These are phyloP conservation scores for Trichoderma virens DNA, from an alignment of 495 filamentous ascomycete genomes.

Conservation along the genomic window DNA sequence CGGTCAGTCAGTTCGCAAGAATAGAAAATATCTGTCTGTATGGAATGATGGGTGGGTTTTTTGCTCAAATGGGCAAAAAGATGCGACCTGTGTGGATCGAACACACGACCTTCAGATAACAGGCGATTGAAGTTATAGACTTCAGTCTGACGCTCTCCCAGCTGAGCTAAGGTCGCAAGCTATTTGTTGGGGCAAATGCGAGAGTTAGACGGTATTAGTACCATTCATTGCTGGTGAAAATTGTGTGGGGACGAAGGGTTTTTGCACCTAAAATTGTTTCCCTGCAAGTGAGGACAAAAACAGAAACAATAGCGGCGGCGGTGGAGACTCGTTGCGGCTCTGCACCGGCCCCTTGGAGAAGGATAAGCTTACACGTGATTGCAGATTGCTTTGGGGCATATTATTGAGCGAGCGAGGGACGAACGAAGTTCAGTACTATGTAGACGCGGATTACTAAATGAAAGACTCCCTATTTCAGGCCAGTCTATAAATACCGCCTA, in stretches of 20 bases:
- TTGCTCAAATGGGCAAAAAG: not conserved
- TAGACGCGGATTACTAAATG: no score
- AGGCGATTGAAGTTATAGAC: conserved; percentile 2
- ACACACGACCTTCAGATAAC: conserved; percentile 9
- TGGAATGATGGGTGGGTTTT: not conserved
- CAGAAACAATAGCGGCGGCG: no score
- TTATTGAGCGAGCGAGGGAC: not conserved
- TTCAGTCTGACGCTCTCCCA: conserved; percentile 9
- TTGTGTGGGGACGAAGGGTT: not conserved
- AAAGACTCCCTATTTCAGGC: no score
- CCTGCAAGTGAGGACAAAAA: no score
- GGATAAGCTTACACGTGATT: not conserved
- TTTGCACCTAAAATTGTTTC: no score
- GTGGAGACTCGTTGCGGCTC: not conserved
- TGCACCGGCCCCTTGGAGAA: not conserved
- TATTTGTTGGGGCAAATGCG: not conserved
- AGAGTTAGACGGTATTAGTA: not conserved
- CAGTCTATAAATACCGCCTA: no score
- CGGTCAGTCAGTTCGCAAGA: no score
- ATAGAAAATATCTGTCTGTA: no score
- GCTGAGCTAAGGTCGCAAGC: conserved; percentile 6
- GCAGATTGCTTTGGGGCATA: not conserved
- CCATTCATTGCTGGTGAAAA: not conserved
- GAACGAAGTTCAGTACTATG: not conserved
- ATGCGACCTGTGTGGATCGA: conserved; percentile 8